A percentile compares a stretch with the other conserved stretches of the same genome.
phyloP scores from a whole-genome alignment of 108 stramenopile species.

The Stephanodiscus minutulus region DNA sequence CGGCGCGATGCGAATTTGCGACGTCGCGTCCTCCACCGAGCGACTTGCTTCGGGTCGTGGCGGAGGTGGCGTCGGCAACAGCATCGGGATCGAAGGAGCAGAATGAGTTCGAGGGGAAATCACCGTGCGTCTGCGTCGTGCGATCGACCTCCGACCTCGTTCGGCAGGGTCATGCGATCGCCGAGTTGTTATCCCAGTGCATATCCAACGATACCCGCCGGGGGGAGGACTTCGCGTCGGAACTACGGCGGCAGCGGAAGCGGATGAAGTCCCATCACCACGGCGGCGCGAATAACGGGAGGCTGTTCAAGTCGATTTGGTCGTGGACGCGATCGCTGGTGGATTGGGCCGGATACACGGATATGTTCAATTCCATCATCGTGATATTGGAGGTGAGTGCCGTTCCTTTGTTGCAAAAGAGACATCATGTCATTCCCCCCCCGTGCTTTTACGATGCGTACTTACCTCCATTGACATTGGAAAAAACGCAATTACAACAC shows the following conservation, averaged over 20 bases:
- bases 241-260: conserved; percentile 30
- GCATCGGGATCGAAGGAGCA: not conserved
- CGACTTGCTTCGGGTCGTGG: not conserved
- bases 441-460: not conserved
- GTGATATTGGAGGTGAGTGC: conserved; percentile 44
- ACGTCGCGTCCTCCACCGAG: not conserved
- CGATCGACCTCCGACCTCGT: conserved; percentile 32
- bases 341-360: conserved; percentile 38
- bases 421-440: not conserved
- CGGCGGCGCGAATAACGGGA: conserved; percentile 27
- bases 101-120: conserved; percentile 1
- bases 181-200: conserved; percentile 48
- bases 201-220: conserved; percentile 31
- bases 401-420: not conserved
- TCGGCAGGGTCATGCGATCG: conserved; percentile 24
- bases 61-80: not conserved
- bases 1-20: not conserved
- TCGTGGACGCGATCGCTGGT: conserved; percentile 33
- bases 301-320: conserved; percentile 34
- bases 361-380: conserved; percentile 38
- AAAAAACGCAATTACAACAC: not conserved
- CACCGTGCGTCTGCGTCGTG: conserved; percentile 34
- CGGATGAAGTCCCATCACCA: conserved; percentile 25
- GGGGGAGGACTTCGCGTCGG: conserved; percentile 26
- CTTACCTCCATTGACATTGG: not conserved